These are phyloP conservation scores for Phlyctochytrium arcticum DNA, from an alignment of 192 early-diverging fungal species.

Conservation along the genomic window DNA sequence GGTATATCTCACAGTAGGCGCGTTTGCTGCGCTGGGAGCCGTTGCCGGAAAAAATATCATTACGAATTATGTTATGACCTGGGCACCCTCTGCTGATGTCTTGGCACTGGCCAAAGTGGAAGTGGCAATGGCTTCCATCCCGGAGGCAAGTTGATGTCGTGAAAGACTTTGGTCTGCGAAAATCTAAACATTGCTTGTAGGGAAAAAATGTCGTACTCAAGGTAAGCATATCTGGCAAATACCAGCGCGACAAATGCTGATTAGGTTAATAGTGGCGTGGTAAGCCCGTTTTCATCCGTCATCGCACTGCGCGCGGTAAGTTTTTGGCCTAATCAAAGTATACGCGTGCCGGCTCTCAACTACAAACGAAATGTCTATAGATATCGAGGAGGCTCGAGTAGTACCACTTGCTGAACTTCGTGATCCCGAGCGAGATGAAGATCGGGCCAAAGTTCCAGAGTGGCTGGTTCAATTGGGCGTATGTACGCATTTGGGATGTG, in stretches of 20 bases:
- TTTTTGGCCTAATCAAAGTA: background rate
- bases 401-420: slow-evolving; percentile 74
- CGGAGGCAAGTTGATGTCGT: slow-evolving; percentile 45
- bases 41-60: slow-evolving; percentile 82
- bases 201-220: slow-evolving; percentile 95
- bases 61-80: slow-evolving; percentile 70
- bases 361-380: slow-evolving; percentile 23
- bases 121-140: slow-evolving; percentile 82
- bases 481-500: slow-evolving; percentile 87
- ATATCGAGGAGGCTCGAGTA: slow-evolving; percentile 84
- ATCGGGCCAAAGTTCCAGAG: slow-evolving; percentile 81
- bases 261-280: slow-evolving; percentile 78
- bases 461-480: slow-evolving; percentile 93
- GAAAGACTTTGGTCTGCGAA: background rate
- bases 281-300: slow-evolving; percentile 95
- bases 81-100: slow-evolving; percentile 92
- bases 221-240: background rate
- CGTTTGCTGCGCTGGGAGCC: slow-evolving; percentile 73
- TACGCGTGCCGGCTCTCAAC: no score
- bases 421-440: slow-evolving; percentile 84
- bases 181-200: background rate
- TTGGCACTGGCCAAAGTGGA: slow-evolving; percentile 96
- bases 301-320: slow-evolving; percentile 72
- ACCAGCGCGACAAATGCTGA: background rate
- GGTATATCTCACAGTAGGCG: slow-evolving; percentile 88